These are phyloP conservation scores for Phoenix dactylifera DNA, from an alignment of 176 grass and related monocot species.

Conservation along the genomic window DNA sequence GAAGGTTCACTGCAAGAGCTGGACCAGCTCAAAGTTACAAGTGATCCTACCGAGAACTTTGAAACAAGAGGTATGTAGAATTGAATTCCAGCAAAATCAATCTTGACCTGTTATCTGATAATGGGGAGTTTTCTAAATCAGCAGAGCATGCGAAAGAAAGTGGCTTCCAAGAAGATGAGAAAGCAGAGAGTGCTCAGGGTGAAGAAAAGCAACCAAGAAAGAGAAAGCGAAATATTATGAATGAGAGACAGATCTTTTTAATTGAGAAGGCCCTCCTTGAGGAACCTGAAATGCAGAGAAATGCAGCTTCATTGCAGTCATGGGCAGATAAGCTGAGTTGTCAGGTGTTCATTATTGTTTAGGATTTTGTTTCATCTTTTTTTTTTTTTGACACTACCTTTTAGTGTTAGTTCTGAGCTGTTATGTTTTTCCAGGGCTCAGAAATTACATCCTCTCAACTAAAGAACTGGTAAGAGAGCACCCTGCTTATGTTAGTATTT, in stretches of 20 bases:
- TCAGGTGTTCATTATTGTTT: constrained; percentile 29
- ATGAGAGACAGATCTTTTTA: constrained; percentile 57
- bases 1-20: constrained; percentile 47
- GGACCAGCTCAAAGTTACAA: constrained; percentile 37
- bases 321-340: constrained; percentile 74
- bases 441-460: constrained; percentile 93
- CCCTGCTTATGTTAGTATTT: no score
- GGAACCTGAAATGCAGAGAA: constrained; percentile 93
- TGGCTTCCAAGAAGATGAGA: constrained; percentile 55
- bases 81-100: constrained; percentile 31
- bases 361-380: neutral
- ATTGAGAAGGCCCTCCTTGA: constrained; percentile 85
- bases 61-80: constrained; percentile 15
- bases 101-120: constrained; percentile 28
- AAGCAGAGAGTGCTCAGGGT: constrained; percentile 38
- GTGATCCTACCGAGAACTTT: constrained; percentile 5
- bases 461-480: constrained; percentile 77
- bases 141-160: constrained; percentile 49
- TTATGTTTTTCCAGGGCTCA: constrained; percentile 48
- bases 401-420: no score
- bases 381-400: no score
- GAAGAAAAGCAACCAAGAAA: constrained; percentile 74
- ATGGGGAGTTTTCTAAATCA: constrained; percentile 29
- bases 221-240: constrained; percentile 91
- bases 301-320: constrained; percentile 44